Base-by-base conservation (phyloP, 2,329 filamentous ascomycete genomes). In the Rhynchosporium secalis region DNA sequence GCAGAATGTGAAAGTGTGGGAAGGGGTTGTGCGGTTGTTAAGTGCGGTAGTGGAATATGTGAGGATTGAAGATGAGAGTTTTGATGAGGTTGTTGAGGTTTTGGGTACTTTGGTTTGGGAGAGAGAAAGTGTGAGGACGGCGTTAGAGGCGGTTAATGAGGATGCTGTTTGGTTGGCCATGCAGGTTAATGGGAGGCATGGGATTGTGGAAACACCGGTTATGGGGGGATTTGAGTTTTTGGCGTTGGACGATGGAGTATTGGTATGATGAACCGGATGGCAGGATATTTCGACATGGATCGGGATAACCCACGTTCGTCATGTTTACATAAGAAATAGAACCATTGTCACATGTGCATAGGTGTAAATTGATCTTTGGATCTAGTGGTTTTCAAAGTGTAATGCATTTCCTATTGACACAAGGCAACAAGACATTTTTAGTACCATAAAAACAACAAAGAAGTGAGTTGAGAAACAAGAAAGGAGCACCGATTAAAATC, bases 141-240 rank as follows among this genome's bases (percentile, higher is more conserved):
- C 84, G 10, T 75, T 95, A 51, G 85, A 89, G 67, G 76, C 73
- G 3, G 77, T 88, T 58, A 92, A 94, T 73, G 78, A 81, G 0
- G 91, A 95, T 77, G 88, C 89, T 1, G 87, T 95, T 3, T 96
- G 91, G 91, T 75, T 94, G 66, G 78, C 79, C 46, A 75, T 84
- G 70, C 56, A 61, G 49, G 45, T 41, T 3, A 33, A 48, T 29
- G 62, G 64, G 33, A 58, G 49, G 63, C 70, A 78, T 41, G 69
- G 77, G 58, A 70, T 68, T 65, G 67, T 73, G 61, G 72, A 74
- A 46, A 74, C 71, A 10, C 81, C 81, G 8, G 68, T 73, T 28
- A 69, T 82, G 68, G 76, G 81, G 4, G 80, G 79, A 0, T 70
- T 72, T 56, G 62, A 60, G 9, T 78, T 79, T 70, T 41, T 41